A percentile compares a stretch with the other conserved stretches of the same genome.
phyloP scores from a whole-genome alignment of 139 green algal species.

The Coccomyxa sp. region DNA sequence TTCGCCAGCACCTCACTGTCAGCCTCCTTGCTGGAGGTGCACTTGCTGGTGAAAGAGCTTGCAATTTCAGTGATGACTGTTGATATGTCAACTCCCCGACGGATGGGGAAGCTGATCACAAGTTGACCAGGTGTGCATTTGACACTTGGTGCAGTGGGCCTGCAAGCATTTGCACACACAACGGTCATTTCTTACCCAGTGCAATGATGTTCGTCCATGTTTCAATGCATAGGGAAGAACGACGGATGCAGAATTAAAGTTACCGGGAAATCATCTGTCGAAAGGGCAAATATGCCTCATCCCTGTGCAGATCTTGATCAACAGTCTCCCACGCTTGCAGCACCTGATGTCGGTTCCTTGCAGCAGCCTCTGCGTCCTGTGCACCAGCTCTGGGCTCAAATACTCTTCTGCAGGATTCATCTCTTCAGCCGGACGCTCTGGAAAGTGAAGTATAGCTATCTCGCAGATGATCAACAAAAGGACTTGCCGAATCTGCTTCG shows the following conservation, averaged over 20 bases:
- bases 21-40: background rate
- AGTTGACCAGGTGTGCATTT: background rate
- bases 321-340: background rate
- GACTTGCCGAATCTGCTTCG: background rate
- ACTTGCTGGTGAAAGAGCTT: background rate
- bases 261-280: background rate
- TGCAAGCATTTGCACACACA: slow-evolving; percentile 4
- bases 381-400: background rate
- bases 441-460: background rate
- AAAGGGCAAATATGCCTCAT: background rate
- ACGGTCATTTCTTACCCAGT: background rate
- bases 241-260: background rate
- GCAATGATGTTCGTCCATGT: no score
- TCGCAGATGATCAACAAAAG: background rate
- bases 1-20: background rate
- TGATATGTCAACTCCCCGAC: background rate
- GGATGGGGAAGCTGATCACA: slow-evolving; percentile 7
- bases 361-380: background rate
- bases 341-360: background rate
- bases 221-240: background rate
- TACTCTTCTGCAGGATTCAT: background rate
- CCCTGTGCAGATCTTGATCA: slow-evolving; percentile 8
- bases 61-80: slow-evolving; percentile 1
- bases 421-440: background rate
- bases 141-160: slow-evolving; percentile 12